Conservation (phyloP, 2,329 filamentous ascomycete genomes). For the Colletotrichum paranaense region DNA sequence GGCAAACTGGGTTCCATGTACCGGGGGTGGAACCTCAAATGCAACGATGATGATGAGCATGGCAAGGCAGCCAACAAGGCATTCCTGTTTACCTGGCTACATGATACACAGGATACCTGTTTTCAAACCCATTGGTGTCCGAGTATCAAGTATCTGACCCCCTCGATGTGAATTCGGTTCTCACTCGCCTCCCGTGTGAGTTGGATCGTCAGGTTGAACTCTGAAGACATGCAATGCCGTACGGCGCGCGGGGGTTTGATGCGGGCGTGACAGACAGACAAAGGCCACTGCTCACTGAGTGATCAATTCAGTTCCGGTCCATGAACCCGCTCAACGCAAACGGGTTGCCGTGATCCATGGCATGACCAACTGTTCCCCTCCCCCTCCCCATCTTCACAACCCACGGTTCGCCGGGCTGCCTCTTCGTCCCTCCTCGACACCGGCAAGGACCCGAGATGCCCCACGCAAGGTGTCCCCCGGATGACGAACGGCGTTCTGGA, state of each 20-base stretch:
- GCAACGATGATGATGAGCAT: slow-evolving; percentile 25
- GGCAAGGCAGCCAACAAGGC: slow-evolving; percentile 27
- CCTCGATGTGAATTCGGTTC: neutral
- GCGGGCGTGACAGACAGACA: slow-evolving; percentile 24
- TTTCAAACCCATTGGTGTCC: neutral
- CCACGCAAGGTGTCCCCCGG: slow-evolving; percentile 26
- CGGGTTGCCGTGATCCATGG: neutral
- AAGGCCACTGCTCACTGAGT: slow-evolving; percentile 3
- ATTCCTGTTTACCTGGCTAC: slow-evolving; percentile 1
- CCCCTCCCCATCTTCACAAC: too few relatives aligned
- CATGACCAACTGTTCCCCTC: neutral
- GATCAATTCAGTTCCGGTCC: neutral
- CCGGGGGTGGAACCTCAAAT: slow-evolving; percentile 25
- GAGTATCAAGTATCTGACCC: neutral
- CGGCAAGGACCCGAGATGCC: slow-evolving; percentile 29
- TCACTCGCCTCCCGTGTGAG: neutral
- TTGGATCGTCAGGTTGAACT: slow-evolving; percentile 16
- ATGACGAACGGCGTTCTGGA: slow-evolving; percentile 30
- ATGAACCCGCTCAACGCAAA: neutral
- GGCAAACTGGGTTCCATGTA: neutral
- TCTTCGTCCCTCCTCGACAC: slow-evolving; percentile 16
- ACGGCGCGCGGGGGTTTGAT: slow-evolving; percentile 6
- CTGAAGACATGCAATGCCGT: slow-evolving; percentile 25
- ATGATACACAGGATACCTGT: neutral
- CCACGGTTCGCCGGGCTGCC: slow-evolving; percentile 21